Evolutionary conservation across 257 asterid genomes (phyloP).

Genomic region (Solanum clarkiae): DNA sequence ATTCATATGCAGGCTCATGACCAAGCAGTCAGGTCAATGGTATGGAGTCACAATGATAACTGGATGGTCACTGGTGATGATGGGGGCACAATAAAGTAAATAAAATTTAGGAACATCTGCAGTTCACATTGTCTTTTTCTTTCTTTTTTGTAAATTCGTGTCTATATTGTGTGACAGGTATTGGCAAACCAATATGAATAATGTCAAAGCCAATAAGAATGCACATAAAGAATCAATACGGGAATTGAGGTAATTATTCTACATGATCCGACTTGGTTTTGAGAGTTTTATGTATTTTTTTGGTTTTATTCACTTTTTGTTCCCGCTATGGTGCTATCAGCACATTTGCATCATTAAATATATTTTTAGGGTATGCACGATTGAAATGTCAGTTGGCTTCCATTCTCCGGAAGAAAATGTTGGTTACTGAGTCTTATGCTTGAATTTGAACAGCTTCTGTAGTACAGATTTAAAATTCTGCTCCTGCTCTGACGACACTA

Average conservation of each 20-base stretch:
- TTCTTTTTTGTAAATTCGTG: background rate
- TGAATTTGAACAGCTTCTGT: constrained; percentile 60
- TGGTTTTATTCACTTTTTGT: background rate
- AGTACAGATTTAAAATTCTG: constrained; percentile 97
- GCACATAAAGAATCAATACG: constrained; percentile 98
- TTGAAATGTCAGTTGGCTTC: background rate
- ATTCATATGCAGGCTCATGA: constrained; percentile 81
- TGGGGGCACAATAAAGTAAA: constrained; percentile 92
- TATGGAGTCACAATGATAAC: constrained; percentile 97
- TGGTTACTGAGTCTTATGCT: background rate
- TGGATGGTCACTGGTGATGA: constrained; percentile 99
- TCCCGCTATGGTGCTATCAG: background rate
- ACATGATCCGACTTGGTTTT: background rate
- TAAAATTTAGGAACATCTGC: constrained; percentile 1
- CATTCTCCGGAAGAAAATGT: background rate
- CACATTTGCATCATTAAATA: background rate
- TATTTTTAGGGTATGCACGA: background rate
- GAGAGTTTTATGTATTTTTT: background rate
- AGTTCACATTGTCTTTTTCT: background rate
- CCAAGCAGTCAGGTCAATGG: constrained; percentile 97
- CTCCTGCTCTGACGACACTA: constrained; percentile 97
- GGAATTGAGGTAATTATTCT: constrained; percentile 60
- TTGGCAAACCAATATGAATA: constrained; percentile 98
- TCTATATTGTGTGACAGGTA: constrained; percentile 51
- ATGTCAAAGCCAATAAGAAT: constrained; percentile 89